Conservation (phyloP, 1,284 basidiomycete genomes). For the Microbotryum scabiosae region DNA sequence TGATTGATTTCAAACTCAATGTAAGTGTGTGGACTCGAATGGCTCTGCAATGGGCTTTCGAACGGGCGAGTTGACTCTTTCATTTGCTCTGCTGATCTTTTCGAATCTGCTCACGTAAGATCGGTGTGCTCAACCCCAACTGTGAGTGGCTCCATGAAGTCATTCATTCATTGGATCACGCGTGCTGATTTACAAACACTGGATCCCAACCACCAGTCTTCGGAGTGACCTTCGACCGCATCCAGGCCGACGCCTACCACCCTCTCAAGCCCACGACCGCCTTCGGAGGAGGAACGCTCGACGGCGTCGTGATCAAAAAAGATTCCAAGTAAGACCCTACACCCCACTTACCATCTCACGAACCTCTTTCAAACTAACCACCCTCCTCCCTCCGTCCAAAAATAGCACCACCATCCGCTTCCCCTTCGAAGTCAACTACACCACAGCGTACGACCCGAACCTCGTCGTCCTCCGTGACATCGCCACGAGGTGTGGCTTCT, state of each 20-base stretch:
- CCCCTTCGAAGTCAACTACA: slow-evolving; percentile 33
- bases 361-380: slow-evolving; percentile 4
- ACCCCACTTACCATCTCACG: slow-evolving; percentile 3
- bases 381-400: not conserved
- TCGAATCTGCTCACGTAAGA: slow-evolving; percentile 9
- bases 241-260: slow-evolving; percentile 33
- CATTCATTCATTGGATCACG: too few relatives aligned
- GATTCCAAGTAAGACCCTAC: slow-evolving; percentile 24
- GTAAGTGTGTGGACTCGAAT: slow-evolving; percentile 7
- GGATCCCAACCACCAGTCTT: too few relatives aligned
- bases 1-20: slow-evolving; percentile 32
- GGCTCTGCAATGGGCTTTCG: not conserved
- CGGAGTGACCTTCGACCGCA: slow-evolving; percentile 30
- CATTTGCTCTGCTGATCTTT: too few relatives aligned
- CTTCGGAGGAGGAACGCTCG: slow-evolving; percentile 33
- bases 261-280: slow-evolving; percentile 24
- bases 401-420: slow-evolving; percentile 33
- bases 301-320: slow-evolving; percentile 29
- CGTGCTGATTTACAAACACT: too few relatives aligned
- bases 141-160: too few relatives aligned
- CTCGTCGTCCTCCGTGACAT: slow-evolving; percentile 34
- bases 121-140: slow-evolving; percentile 35
- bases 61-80: not conserved
- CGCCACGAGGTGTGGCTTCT: slow-evolving; percentile 35
- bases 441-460: slow-evolving; percentile 32